Evolutionary conservation across 805 yeast species (phyloP), one percentile per base, ranked within the genome.

Genomic region (Wickerhamiella sorbophila): DNA sequence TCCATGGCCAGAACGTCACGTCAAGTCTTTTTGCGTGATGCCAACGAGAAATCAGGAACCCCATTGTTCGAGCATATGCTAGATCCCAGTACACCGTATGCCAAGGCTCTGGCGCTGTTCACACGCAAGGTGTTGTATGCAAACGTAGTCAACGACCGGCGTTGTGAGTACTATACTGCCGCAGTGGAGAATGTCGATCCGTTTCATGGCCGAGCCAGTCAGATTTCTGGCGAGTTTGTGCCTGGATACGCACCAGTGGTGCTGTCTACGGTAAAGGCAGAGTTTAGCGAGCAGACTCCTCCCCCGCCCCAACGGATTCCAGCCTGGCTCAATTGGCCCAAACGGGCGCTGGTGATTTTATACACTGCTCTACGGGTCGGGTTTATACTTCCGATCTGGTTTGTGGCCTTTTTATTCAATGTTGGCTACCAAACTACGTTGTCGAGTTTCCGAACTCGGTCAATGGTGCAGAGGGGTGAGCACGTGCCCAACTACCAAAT

Each of bases 81-180:
- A 0, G 69, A 70, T 43, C 72, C 74, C 2, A 60, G 64, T 26
- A 73, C 88, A 0, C 65, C 71, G 4, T 84, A 81, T 55, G 70
- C 59, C 55, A 65, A 67, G 47, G 80, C 77, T 1, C 63, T 84
- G 33, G 49, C 63, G 22, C 44, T 45, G 26, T 85, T 84, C 62
- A 60, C 68, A 45, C 57, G 71, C 48, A 66, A 69, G 34, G 58
- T 75, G 4, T 59, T 83, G 36, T 82, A 84, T 54, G 81, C 91
- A 4, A 85, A 85, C 59, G 70, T 81, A 33, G 71, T 77, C 44
- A 81, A 84, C 48, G 95, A 84, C 60, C 77, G 77, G 48, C 71
- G 94, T 50, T 76, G 93, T 3, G 71, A 82, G 14, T 85, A 83
- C 79, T 83, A 81, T 72, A 82, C 93, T 2, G 68, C 93, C 0